Conservation (phyloP, 2,329 filamentous ascomycete genomes). For the Sporothrix brunneoviolacea region DNA sequence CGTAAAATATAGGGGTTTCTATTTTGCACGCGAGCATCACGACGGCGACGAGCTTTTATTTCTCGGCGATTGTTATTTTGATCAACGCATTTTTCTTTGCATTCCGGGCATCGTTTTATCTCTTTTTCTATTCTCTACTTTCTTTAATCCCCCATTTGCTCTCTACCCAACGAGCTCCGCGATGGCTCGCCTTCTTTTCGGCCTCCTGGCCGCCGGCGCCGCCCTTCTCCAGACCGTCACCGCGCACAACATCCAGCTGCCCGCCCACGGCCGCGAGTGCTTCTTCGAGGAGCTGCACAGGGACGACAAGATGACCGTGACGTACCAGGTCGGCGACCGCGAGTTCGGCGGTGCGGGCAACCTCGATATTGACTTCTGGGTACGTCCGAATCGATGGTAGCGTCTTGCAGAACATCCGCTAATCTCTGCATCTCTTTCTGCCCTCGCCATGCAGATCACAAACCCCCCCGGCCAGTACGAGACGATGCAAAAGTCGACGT, state of each 20-base stretch:
- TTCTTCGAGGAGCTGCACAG: constrained; percentile 90
- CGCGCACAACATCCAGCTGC: constrained; percentile 94
- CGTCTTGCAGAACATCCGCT: no score
- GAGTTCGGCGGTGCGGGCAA: constrained; percentile 94
- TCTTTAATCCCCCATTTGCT: not conserved
- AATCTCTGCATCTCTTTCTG: no score
- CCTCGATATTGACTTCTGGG: constrained; percentile 96
- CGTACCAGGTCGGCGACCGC: constrained; percentile 94
- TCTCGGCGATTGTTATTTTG: no score
- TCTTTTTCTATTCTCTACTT: not conserved
- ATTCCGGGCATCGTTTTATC: not conserved
- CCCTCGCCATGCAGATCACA: no score
- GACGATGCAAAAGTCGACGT: constrained; percentile 71
- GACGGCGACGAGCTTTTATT: not conserved
- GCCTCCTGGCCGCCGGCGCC: constrained; percentile 41
- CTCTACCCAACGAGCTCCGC: not conserved
- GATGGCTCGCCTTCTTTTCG: constrained; percentile 18
- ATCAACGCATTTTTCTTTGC: not conserved
- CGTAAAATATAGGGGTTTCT: constrained; percentile 6
- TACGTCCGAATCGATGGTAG: no score
- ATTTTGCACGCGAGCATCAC: constrained; percentile 10
- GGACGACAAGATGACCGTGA: constrained; percentile 97
- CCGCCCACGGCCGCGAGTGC: constrained; percentile 89
- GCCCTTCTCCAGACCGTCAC: constrained; percentile 55
- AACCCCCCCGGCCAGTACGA: constrained; percentile 71